Percentiles rank a stretch among this genome's conserved stretches.
Conservation (phyloP, 768 basidiomycete genomes). For the Pleurotus platypus region DNA sequence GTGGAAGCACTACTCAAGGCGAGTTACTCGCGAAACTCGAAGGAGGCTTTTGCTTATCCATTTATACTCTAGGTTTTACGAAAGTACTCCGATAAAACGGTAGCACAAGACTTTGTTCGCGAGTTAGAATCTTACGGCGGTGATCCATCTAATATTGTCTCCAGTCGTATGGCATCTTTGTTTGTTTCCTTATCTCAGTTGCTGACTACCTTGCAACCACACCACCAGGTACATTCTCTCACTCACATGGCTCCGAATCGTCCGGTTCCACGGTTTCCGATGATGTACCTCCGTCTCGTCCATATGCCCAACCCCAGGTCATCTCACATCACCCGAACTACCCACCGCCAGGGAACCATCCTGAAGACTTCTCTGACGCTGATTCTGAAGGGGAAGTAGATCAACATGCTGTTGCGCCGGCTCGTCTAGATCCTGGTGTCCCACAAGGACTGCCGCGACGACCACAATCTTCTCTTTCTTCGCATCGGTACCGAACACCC, state of each 20-base stretch:
- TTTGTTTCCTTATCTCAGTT: neutral
- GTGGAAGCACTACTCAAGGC: constrained; percentile 87
- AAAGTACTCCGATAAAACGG: constrained; percentile 81
- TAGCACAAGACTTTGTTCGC: constrained; percentile 68
- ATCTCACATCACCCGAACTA: constrained; percentile 19
- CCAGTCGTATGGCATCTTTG: constrained; percentile 49
- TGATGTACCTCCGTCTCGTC: constrained; percentile 23
- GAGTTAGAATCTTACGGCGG: constrained; percentile 78
- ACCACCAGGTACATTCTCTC: constrained; percentile 37
- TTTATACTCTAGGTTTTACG: constrained; percentile 56
- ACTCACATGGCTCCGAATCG: constrained; percentile 56
- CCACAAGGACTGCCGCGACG: constrained; percentile 39
- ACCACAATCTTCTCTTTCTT: constrained; percentile 76
- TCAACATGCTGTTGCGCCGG: constrained; percentile 33
- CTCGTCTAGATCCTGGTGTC: constrained; percentile 14
- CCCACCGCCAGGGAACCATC: constrained; percentile 25
- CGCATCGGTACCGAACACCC: constrained; percentile 77
- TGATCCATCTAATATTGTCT: constrained; percentile 58
- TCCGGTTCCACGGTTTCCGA: constrained; percentile 64
- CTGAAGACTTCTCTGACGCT: constrained; percentile 34
- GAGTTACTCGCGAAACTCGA: constrained; percentile 10
- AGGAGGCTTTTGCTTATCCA: neutral
- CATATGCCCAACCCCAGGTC: constrained; percentile 15
- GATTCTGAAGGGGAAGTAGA: constrained; percentile 47
- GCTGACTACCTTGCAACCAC: neutral